Conservation (phyloP, 2,329 filamentous ascomycete genomes). For the Hymenoscyphus fructigenus region DNA sequence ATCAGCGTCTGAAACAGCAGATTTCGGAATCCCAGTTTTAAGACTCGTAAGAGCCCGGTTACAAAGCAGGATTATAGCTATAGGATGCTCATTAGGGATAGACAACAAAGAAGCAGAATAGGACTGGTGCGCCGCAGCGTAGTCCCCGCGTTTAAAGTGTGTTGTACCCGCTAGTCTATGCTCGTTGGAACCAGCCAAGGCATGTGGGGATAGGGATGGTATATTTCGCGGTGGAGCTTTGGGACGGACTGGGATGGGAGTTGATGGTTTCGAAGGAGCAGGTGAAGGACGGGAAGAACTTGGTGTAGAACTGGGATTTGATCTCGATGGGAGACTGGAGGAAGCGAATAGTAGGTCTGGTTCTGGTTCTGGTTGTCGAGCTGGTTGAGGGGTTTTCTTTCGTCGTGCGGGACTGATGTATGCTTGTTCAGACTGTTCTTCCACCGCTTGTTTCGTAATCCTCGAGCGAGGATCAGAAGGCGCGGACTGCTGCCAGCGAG, state of each 20-base stretch:
- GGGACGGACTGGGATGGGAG: conserved; percentile 46
- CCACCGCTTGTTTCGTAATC: conserved; percentile 69
- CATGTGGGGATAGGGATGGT: conserved; percentile 66
- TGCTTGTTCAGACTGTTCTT: conserved; percentile 77
- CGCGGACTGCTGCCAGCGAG: conserved; percentile 58
- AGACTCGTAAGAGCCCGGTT: conserved; percentile 88
- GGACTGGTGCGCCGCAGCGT: conserved; percentile 76
- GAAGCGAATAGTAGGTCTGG: conserved; percentile 63
- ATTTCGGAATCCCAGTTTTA: conserved; percentile 89
- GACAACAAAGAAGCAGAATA: conserved; percentile 76
- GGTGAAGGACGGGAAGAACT: conserved; percentile 39
- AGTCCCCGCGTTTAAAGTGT: conserved; percentile 94
- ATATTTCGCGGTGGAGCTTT: conserved; percentile 49
- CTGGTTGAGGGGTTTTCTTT: conserved; percentile 50
- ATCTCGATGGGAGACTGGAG: conserved; percentile 28
- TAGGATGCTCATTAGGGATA: conserved; percentile 75
- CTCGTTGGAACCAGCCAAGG: conserved; percentile 72
- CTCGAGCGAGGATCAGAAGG: conserved; percentile 54
- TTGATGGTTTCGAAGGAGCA: conserved; percentile 43
- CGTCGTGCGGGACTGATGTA: conserved; percentile 86
- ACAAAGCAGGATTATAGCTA: conserved; percentile 84
- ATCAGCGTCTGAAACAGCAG: conserved; percentile 82
- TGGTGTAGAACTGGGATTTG: conserved; percentile 34
- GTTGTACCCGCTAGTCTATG: conserved; percentile 79
- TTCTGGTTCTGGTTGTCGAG: conserved; percentile 45